Percentiles rank a stretch among this genome's conserved stretches.
Conservation (phyloP, 1,284 basidiomycete genomes). For the Ganoderma resinaceum region DNA sequence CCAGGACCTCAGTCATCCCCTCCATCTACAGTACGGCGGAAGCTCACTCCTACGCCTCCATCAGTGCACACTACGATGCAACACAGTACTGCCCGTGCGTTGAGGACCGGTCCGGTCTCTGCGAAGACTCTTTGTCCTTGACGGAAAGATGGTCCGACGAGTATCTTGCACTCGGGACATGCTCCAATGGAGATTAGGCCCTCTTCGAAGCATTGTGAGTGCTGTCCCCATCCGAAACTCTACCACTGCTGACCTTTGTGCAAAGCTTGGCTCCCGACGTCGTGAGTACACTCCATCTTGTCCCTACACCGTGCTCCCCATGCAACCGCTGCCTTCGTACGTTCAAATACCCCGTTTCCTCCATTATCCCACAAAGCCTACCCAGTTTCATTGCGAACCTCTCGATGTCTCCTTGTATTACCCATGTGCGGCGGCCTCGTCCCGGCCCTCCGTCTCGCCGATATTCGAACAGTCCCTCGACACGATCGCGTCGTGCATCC, state of each 20-base stretch:
- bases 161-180: neutral
- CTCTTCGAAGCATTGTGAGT: neutral
- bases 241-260: neutral
- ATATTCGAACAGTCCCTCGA: neutral
- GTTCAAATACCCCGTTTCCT: too few relatives aligned
- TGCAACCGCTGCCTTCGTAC: too few relatives aligned
- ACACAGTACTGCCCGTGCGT: neutral
- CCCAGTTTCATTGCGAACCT: too few relatives aligned
- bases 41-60: neutral
- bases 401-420: too few relatives aligned
- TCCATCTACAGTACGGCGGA: neutral
- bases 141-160: neutral
- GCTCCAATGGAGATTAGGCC: neutral
- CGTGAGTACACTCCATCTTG: neutral
- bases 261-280: neutral
- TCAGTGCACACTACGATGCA: neutral
- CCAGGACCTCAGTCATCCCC: too few relatives aligned
- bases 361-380: too few relatives aligned
- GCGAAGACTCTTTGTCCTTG: neutral
- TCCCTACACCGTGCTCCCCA: too few relatives aligned
- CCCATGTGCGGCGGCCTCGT: neutral
- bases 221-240: too few relatives aligned
- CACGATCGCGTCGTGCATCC: neutral
- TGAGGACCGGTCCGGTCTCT: neutral
- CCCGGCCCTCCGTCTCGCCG: neutral